phyloP scores from a whole-genome alignment of 1,139 yeast genomes.

The Chernovozyma sophiae-reginae region DNA sequence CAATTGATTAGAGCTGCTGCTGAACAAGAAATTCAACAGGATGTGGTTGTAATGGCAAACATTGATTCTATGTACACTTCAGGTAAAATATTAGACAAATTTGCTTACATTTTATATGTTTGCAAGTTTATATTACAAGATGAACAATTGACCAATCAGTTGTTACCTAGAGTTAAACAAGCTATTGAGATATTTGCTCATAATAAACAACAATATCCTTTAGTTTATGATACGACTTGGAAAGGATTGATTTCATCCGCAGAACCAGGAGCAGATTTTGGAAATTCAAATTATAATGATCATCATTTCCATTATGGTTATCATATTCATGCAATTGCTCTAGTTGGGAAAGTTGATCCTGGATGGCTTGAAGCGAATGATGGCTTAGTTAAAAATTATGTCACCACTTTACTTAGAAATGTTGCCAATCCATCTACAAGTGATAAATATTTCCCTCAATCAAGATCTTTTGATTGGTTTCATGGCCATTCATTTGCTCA shows the following conservation, averaged over 20 bases:
- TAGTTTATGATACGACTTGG: slow-evolving; percentile 66
- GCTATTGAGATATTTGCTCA: slow-evolving; percentile 59
- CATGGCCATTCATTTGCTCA: slow-evolving; percentile 48
- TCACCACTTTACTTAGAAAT: slow-evolving; percentile 35
- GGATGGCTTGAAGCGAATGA: slow-evolving; percentile 28
- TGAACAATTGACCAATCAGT: slow-evolving; percentile 34
- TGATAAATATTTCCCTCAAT: slow-evolving; percentile 38
- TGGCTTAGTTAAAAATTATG: slow-evolving; percentile 26
- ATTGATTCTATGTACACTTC: slow-evolving; percentile 72
- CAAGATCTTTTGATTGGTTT: slow-evolving; percentile 42
- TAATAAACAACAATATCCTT: slow-evolving; percentile 58
- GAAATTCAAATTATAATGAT: slow-evolving; percentile 73
- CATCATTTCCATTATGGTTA: slow-evolving; percentile 84
- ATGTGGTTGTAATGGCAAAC: slow-evolving; percentile 56
- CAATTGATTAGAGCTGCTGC: slow-evolving; percentile 47
- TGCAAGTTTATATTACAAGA: slow-evolving; percentile 55
- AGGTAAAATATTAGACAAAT: slow-evolving; percentile 71
- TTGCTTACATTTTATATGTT: slow-evolving; percentile 66
- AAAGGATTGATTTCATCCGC: slow-evolving; percentile 73
- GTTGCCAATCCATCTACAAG: slow-evolving; percentile 35
- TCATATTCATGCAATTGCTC: slow-evolving; percentile 69
- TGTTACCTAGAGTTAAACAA: slow-evolving; percentile 48
- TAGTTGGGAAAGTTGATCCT: slow-evolving; percentile 54
- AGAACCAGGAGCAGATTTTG: slow-evolving; percentile 65
- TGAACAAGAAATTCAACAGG: slow-evolving; percentile 45